Percentiles rank a stretch among this genome's conserved stretches.
Evolutionary conservation across 345 rosid genomes (phyloP).

Genomic region (Excoecaria agallocha): DNA sequence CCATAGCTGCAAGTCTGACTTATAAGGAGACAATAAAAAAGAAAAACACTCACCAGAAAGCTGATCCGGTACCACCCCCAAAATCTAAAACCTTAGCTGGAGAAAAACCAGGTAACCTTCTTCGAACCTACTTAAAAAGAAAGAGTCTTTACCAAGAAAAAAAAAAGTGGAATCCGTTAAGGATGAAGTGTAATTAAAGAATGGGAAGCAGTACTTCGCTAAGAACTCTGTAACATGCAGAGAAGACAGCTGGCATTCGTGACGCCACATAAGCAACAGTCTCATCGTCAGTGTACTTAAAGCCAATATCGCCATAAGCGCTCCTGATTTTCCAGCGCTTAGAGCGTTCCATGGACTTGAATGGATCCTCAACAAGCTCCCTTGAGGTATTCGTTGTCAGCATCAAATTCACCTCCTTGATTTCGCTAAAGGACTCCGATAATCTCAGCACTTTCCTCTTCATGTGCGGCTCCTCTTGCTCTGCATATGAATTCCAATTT

Average conservation of each 20-base stretch:
- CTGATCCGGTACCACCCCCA: conserved; percentile 96
- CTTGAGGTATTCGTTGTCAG: conserved; percentile 51
- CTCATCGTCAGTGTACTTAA: conserved; percentile 71
- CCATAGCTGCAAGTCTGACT: background rate
- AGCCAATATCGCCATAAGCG: conserved; percentile 78
- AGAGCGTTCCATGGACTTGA: conserved; percentile 69
- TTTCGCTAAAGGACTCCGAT: conserved; percentile 61
- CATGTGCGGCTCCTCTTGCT: conserved; percentile 78
- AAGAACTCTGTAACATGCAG: conserved; percentile 77
- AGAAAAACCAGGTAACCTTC: conserved; percentile 66
- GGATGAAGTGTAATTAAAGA: background rate
- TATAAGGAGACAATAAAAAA: background rate
- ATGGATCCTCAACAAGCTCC: conserved; percentile 72
- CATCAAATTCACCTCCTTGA: conserved; percentile 60
- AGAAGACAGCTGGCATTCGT: conserved; percentile 94
- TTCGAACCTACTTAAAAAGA: conserved; percentile 44
- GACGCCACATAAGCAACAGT: conserved; percentile 89
- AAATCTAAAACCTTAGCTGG: conserved; percentile 80
- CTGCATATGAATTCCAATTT: conserved; percentile 26
- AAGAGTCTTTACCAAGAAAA: background rate
- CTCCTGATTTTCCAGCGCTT: conserved; percentile 88
- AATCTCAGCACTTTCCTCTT: conserved; percentile 73
- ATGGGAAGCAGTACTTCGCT: conserved; percentile 44
- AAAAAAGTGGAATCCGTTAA: background rate
- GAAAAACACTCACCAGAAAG: conserved; percentile 63